Evolutionary conservation across 768 basidiomycete genomes (phyloP).

Genomic region (Lanmaoa rubissima): DNA sequence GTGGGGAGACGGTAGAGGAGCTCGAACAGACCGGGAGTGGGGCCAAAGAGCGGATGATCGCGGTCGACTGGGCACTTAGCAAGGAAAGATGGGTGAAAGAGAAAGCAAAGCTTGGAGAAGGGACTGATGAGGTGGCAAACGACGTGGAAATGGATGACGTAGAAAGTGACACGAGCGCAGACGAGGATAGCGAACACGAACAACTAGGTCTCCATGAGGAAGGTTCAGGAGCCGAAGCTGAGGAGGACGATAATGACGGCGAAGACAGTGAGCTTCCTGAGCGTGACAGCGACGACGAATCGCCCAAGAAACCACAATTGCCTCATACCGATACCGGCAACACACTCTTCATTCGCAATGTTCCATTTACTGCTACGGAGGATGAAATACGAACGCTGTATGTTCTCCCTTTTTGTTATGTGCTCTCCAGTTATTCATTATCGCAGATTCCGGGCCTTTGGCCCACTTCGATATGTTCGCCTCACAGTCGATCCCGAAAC

Average conservation of each 20-base stretch:
- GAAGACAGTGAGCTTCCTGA: conserved; percentile 21
- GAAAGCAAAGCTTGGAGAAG: conserved; percentile 50
- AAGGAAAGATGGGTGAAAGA: conserved; percentile 91
- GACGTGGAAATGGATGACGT: conserved; percentile 35
- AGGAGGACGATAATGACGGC: conserved; percentile 22
- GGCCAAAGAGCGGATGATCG: conserved; percentile 62
- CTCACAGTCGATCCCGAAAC: conserved; percentile 83
- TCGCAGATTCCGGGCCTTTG: conserved; percentile 79
- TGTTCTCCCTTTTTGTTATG: conserved; percentile 27
- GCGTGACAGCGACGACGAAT: conserved; percentile 31
- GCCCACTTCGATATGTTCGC: conserved; percentile 88
- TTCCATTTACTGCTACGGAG: conserved; percentile 90
- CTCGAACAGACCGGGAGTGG: conserved; percentile 34
- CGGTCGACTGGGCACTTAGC: conserved; percentile 96
- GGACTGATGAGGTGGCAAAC: conserved; percentile 28
- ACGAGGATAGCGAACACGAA: conserved; percentile 35
- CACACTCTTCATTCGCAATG: conserved; percentile 91
- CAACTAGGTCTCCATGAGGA: conserved; percentile 46
- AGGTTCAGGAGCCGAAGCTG: conserved; percentile 29
- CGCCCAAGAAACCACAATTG: conserved; percentile 60
- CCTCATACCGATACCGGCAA: conserved; percentile 86
- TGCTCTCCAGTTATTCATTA: neutral
- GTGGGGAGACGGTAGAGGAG: conserved; percentile 36
- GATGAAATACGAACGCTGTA: conserved; percentile 87
- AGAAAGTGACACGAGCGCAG: conserved; percentile 17